Evolutionary conservation across 305 asterid genomes (phyloP), one percentile per base, ranked within the genome.

Genomic region (Fraxinus latifolia): DNA sequence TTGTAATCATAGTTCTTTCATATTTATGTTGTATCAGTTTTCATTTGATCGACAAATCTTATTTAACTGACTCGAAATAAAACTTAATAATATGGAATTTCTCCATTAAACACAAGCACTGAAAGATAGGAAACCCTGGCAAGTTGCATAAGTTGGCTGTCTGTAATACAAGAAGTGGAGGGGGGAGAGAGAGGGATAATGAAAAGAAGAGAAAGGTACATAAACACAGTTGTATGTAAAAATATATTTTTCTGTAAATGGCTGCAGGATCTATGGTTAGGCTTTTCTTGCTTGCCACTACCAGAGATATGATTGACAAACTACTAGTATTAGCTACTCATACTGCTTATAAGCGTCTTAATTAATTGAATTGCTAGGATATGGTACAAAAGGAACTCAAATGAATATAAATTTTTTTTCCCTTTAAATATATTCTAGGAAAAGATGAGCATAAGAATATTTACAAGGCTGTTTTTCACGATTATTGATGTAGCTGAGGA

Each of bases 241-340:
- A 42, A 79, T 83, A 76, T 68, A 47, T 82, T 84, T 74, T 83
- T 82, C 17, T 82, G 87, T 81, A 75, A 83, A 85, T 87, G 90
- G 87, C 84, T 87, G 88, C 90, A 72, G 67, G 81, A 79, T 79
- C 78, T 79, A 82, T 60, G 82, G 53, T 72, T 71, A 76, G 74
- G 76, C 84, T 78, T 82, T 85, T 81, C 85, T 70, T 85, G 90
- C 82, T 85, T 83, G 85, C 90, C 90, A 85, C 90, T 87, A 85
- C 65, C 21, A 68, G 60, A 47, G 14, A 74, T 78, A 81, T 36
- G 33, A 70, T 77, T 36, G 8, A 68, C 7, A 17, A 34, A 53
- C 65, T 53, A n/a, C 21, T 53, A n/a, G 9, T 53, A 5, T 53
- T n/a, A 5, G 65, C 25, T 53, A 53, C 7, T 53, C 72, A 62